Conservation (phyloP, 116 monocot genomes). For the Cymodocea nodosa region DNA sequence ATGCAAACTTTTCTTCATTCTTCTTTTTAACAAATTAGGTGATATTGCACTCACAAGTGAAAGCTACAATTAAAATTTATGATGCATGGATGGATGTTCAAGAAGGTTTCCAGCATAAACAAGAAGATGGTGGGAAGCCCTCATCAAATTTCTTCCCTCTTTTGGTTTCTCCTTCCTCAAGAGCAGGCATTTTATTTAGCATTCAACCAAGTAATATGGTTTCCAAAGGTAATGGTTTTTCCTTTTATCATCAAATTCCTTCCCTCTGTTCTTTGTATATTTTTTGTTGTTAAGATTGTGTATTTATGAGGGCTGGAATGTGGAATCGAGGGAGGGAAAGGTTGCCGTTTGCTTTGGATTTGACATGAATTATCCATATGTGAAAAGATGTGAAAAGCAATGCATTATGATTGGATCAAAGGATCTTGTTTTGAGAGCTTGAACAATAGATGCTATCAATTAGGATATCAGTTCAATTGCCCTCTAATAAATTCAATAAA, state of each 20-base stretch:
- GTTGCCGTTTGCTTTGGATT: too few relatives aligned
- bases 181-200: conserved; percentile 66
- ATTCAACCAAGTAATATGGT: conserved; percentile 20
- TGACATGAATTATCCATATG: too few relatives aligned
- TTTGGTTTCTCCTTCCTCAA: conserved; percentile 63
- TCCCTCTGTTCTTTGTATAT: background rate
- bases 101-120: conserved; percentile 61
- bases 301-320: too few relatives aligned
- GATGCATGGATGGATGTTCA: conserved; percentile 92
- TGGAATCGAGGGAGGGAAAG: too few relatives aligned
- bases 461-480: too few relatives aligned
- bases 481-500: too few relatives aligned
- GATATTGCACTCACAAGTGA: conserved; percentile 84
- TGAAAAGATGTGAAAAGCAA: too few relatives aligned
- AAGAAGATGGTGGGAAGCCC: conserved; percentile 60
- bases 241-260: background rate
- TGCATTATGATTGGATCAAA: too few relatives aligned
- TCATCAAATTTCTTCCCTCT: conserved; percentile 70
- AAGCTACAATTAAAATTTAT: conserved; percentile 53
- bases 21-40: conserved; percentile 30
- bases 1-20: background rate
- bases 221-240: conserved; percentile 23
- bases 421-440: too few relatives aligned
- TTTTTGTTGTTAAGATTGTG: background rate
- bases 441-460: too few relatives aligned